Percentiles rank a stretch among this genome's conserved stretches.
Conservation (phyloP, 257 asterid genomes). For the Haberlea rhodopensis region DNA sequence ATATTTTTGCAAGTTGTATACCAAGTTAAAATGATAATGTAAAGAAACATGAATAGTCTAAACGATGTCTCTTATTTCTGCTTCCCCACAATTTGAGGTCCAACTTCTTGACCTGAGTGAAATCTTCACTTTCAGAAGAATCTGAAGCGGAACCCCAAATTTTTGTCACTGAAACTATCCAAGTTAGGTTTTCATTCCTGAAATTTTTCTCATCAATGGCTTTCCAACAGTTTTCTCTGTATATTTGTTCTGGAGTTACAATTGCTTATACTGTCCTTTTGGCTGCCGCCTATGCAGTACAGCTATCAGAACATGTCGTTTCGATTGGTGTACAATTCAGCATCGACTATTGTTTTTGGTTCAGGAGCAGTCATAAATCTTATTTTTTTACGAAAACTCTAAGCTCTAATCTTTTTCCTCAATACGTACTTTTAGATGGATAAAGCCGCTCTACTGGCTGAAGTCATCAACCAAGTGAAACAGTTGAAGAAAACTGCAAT, state of each 20-base stretch:
- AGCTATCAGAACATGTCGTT: neutral
- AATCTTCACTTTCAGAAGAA: neutral
- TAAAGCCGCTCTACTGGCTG: constrained; percentile 76
- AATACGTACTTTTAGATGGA: constrained; percentile 58
- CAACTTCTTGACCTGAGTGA: neutral
- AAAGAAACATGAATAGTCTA: neutral
- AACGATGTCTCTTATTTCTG: neutral
- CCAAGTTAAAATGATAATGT: too few relatives aligned
- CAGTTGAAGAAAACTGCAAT: constrained; percentile 50
- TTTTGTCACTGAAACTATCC: neutral
- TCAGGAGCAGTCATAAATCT: neutral
- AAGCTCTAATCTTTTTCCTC: neutral
- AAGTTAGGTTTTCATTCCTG: neutral
- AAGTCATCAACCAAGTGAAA: constrained; percentile 66
- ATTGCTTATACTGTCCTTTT: neutral
- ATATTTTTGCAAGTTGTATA: too few relatives aligned
- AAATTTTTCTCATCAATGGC: neutral
- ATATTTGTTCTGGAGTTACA: too few relatives aligned
- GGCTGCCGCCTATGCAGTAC: neutral
- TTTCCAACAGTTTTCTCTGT: neutral
- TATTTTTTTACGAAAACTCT: neutral
- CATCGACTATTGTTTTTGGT: neutral
- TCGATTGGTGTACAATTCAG: too few relatives aligned
- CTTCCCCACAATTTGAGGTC: neutral
- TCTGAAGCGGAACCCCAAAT: neutral